Percentiles rank a stretch among this genome's conserved stretches.
Evolutionary conservation across 257 asterid genomes (phyloP).

Genomic region (Solanum pinnatisectum): DNA sequence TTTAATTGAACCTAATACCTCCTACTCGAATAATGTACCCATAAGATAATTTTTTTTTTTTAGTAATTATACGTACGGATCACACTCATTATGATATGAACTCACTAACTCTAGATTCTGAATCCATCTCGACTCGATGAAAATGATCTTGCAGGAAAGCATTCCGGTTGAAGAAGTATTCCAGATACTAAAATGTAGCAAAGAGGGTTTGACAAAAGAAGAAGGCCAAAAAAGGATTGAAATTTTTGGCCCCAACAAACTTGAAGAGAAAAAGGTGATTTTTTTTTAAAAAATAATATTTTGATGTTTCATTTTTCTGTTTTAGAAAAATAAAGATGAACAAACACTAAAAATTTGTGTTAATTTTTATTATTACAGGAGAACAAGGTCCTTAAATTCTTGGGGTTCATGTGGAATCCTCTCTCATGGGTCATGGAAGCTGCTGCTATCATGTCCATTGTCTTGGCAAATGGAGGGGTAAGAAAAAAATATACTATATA

Average conservation of each 20-base stretch:
- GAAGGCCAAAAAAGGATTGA: constrained; percentile 59
- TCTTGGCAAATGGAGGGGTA: constrained; percentile 78
- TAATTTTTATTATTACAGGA: constrained; percentile 16
- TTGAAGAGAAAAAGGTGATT: constrained; percentile 56
- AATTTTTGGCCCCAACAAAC: constrained; percentile 69
- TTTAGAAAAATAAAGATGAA: background rate
- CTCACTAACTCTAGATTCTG: background rate
- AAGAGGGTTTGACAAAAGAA: constrained; percentile 43
- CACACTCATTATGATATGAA: too few relatives aligned
- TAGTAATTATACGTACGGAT: background rate
- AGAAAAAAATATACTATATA: background rate
- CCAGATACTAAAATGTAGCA: constrained; percentile 39
- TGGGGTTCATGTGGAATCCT: constrained; percentile 99
- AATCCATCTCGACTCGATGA: background rate
- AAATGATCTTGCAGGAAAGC: constrained; percentile 31
- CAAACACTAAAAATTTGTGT: background rate
- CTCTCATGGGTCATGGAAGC: constrained; percentile 95
- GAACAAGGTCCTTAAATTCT: constrained; percentile 53
- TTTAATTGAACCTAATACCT: background rate
- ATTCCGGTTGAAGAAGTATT: constrained; percentile 77
- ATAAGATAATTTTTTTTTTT: too few relatives aligned
- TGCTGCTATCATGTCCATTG: constrained; percentile 91
- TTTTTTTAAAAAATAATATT: background rate
- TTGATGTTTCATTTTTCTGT: background rate
- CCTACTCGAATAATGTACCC: background rate